Percentiles rank a stretch among this genome's conserved stretches.
Conservation (phyloP, 306 rosid genomes). For the Begonia fuchsioides region DNA sequence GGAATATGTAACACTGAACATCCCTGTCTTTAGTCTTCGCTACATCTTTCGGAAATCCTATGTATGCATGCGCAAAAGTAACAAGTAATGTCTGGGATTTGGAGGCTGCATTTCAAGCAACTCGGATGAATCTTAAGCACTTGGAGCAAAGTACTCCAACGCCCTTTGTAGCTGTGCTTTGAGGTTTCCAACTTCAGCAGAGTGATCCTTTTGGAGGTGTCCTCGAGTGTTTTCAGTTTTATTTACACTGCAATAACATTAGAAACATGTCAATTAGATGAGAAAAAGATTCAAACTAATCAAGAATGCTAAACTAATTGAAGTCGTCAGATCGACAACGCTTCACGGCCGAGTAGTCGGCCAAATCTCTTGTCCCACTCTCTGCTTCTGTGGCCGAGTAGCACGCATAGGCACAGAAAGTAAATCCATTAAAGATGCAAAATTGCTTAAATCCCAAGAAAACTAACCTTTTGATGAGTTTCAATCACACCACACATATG, state of each 20-base stretch:
- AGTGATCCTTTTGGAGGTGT: slow-evolving; percentile 44
- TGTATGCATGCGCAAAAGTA: too few species aligned
- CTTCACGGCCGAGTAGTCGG: slow-evolving; percentile 73
- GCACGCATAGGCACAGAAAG: neutral
- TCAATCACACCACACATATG: slow-evolving; percentile 64
- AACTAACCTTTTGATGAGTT: slow-evolving; percentile 61
- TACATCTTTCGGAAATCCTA: too few species aligned
- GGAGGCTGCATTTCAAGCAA: too few species aligned
- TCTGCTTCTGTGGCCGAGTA: slow-evolving; percentile 49
- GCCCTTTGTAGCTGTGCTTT: too few species aligned
- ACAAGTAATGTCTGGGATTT: too few species aligned
- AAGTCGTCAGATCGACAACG: slow-evolving; percentile 79
- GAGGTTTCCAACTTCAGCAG: slow-evolving; percentile 43
- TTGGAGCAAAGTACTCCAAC: too few species aligned
- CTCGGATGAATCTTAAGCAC: too few species aligned
- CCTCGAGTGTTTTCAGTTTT: slow-evolving; percentile 42
- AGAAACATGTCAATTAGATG: neutral
- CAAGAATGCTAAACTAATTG: slow-evolving; percentile 18
- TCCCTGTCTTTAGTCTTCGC: too few species aligned
- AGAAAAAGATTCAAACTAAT: too few species aligned
- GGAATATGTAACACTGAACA: too few species aligned
- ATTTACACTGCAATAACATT: slow-evolving; percentile 25
- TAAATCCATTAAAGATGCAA: neutral
- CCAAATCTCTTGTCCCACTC: slow-evolving; percentile 49
- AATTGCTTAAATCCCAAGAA: slow-evolving; percentile 2